Conservation (phyloP, 257 asterid genomes). For the Henckelia pumila region DNA sequence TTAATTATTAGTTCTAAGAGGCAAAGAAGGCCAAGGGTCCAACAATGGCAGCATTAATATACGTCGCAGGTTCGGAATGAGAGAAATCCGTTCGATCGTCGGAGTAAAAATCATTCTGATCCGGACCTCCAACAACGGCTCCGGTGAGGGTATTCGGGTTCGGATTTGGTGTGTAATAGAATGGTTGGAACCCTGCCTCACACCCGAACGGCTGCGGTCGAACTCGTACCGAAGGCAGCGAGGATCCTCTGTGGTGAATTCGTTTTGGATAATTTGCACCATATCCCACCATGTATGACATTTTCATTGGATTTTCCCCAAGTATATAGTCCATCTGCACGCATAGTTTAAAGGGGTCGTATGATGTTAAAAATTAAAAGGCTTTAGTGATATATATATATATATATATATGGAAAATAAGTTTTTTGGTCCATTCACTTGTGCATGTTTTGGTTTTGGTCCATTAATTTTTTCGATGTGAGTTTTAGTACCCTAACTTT, state of each 20-base stretch:
- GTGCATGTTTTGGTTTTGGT: too few relatives aligned
- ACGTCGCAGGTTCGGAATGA: constrained; percentile 85
- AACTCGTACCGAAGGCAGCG: constrained; percentile 49
- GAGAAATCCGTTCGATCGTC: constrained; percentile 68
- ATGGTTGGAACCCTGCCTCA: constrained; percentile 63
- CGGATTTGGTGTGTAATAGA: constrained; percentile 44
- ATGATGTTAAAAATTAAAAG: background rate
- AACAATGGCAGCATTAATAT: constrained; percentile 77
- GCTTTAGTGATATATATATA: too few relatives aligned
- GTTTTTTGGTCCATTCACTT: too few relatives aligned
- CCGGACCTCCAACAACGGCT: constrained; percentile 85
- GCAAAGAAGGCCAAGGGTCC: constrained; percentile 84
- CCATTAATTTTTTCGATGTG: too few relatives aligned
- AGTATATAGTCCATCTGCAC: constrained; percentile 73
- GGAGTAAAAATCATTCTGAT: constrained; percentile 67
- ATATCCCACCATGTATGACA: constrained; percentile 91
- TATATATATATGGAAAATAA: too few relatives aligned
- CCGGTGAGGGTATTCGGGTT: constrained; percentile 65
- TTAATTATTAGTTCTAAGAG: constrained; percentile 15
- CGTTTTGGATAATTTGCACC: constrained; percentile 59
- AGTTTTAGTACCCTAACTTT: too few relatives aligned
- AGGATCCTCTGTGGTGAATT: constrained; percentile 82
- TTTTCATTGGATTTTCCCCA: constrained; percentile 75
- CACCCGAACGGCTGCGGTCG: constrained; percentile 64
- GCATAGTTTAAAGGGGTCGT: too few relatives aligned